phyloP scores from a whole-genome alignment of 495 filamentous ascomycete species.

The Talaromyces thailandensis region DNA sequence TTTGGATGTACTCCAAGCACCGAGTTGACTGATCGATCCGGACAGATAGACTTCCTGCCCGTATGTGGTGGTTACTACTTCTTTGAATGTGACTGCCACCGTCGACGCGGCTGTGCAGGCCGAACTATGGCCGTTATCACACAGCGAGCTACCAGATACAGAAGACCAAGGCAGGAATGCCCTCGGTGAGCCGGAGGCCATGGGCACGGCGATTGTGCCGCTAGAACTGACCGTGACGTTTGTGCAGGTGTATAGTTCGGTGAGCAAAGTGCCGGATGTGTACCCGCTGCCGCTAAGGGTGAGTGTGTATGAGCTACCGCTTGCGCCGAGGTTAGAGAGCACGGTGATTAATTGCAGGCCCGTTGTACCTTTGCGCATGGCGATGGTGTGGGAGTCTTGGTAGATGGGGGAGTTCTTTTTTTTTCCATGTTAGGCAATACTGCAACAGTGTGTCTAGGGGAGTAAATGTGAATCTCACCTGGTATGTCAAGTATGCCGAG shows the following conservation, averaged over 20 bases:
- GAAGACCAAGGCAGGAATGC: slow-evolving; percentile 16
- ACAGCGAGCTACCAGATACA: slow-evolving; percentile 9
- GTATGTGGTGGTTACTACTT: slow-evolving; percentile 30
- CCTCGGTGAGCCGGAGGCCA: slow-evolving; percentile 18
- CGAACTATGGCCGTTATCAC: background rate
- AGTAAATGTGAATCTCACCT: slow-evolving; percentile 15
- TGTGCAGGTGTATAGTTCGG: slow-evolving; percentile 16
- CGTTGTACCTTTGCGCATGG: slow-evolving; percentile 50
- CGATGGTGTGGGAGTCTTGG: slow-evolving; percentile 43
- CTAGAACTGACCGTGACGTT: slow-evolving; percentile 18
- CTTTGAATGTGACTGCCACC: slow-evolving; percentile 47
- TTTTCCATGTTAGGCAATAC: background rate
- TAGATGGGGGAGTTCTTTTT: slow-evolving; percentile 34
- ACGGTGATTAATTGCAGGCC: slow-evolving; percentile 45
- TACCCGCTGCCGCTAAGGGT: slow-evolving; percentile 28
- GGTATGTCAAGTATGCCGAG: slow-evolving; percentile 38
- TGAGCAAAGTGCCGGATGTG: slow-evolving; percentile 14
- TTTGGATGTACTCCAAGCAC: slow-evolving; percentile 39
- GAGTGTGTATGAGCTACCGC: slow-evolving; percentile 32
- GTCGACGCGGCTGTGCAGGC: slow-evolving; percentile 12
- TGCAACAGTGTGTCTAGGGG: background rate
- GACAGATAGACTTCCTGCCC: slow-evolving; percentile 47
- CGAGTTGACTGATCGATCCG: slow-evolving; percentile 42
- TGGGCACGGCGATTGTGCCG: slow-evolving; percentile 17
- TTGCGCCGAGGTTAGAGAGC: slow-evolving; percentile 45